These are phyloP conservation scores for Colletotrichum sp. DNA, from an alignment of 2,329 filamentous ascomycete species.

Conservation along the genomic window DNA sequence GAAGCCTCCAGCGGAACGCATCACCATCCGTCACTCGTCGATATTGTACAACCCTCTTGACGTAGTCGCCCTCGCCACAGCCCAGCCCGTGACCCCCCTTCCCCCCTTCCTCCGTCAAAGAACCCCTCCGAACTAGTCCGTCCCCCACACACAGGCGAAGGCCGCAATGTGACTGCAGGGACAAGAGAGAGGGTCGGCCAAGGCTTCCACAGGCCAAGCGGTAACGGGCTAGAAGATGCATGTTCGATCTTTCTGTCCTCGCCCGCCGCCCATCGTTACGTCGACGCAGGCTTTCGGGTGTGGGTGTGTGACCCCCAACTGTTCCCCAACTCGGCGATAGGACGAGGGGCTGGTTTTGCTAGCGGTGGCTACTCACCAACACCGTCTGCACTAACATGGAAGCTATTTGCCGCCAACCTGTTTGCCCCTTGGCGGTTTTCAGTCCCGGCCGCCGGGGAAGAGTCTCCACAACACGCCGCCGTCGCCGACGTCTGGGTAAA, in stretches of 20 bases:
- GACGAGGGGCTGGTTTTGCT: not conserved
- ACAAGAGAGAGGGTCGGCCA: not conserved
- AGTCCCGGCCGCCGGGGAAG: not conserved
- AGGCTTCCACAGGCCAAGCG: not conserved
- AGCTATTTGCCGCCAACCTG: not conserved
- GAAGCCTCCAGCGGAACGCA: not conserved
- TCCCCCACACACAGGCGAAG: not conserved
- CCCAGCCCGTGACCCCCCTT: conserved; percentile 2
- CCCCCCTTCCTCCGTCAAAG: not conserved
- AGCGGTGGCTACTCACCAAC: not conserved
- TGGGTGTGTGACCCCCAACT: not conserved
- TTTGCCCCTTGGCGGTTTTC: not conserved
- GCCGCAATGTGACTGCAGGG: not conserved
- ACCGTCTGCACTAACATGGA: not conserved
- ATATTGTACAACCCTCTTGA: conserved; percentile 13
- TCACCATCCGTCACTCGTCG: conserved; percentile 4
- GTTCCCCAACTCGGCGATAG: not conserved
- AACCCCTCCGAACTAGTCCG: not conserved
- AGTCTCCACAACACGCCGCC: not conserved
- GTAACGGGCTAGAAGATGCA: not conserved
- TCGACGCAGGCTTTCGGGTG: not conserved
- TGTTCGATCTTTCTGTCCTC: not conserved
- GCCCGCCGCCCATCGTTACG: not conserved
- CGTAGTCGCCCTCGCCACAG: conserved; percentile 16
- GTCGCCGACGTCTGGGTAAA: not conserved